These are phyloP conservation scores for Candida labiduridarum DNA, from an alignment of 1,139 yeast genomes.

Conservation along the genomic window DNA sequence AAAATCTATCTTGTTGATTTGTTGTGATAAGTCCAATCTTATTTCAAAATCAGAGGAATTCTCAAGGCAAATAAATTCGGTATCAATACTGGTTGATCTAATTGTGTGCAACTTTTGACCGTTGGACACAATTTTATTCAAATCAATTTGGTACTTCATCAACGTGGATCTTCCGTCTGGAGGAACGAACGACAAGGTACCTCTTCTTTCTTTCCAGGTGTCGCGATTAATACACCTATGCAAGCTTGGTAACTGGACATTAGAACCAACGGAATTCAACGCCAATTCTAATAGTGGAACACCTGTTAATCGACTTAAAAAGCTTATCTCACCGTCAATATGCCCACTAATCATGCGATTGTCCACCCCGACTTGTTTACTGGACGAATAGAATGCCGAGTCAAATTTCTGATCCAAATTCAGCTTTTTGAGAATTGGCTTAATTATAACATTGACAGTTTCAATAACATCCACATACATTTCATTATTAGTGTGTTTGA, in stretches of 20 bases:
- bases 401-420: constrained; percentile 24
- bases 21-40: constrained; percentile 54
- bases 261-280: constrained; percentile 46
- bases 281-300: constrained; percentile 68
- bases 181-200: constrained; percentile 69
- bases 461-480: constrained; percentile 79
- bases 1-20: constrained; percentile 60
- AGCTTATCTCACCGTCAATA: constrained; percentile 66
- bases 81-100: constrained; percentile 64
- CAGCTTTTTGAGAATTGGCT: constrained; percentile 23
- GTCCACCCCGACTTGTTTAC: constrained; percentile 19
- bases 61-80: constrained; percentile 62
- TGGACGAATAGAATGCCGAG: constrained; percentile 40
- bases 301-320: constrained; percentile 73
- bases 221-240: constrained; percentile 60
- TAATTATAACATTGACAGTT: constrained; percentile 49
- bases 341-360: constrained; percentile 53
- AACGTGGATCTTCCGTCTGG: constrained; percentile 81
- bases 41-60: constrained; percentile 76
- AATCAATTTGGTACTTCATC: constrained; percentile 65
- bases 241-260: constrained; percentile 53
- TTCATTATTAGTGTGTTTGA: constrained; percentile 73
- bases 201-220: constrained; percentile 42
- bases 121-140: constrained; percentile 21
- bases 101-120: constrained; percentile 28